A percentile compares a stretch with the other conserved stretches of the same genome.
These are phyloP conservation scores for Caryopteris hybrid DNA, from an alignment of 305 asterid species.

Conservation along the genomic window DNA sequence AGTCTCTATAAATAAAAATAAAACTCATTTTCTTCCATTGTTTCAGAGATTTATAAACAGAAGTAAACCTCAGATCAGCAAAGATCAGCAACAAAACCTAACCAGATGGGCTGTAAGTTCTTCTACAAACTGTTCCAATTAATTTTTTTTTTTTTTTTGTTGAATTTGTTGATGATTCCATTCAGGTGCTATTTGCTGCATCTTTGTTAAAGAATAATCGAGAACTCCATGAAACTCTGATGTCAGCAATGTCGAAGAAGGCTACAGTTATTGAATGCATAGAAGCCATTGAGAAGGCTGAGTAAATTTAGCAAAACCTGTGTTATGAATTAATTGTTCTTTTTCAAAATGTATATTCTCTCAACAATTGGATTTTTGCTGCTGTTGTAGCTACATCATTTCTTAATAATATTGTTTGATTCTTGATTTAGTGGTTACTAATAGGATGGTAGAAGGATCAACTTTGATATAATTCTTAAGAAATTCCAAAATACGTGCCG, in stretches of 20 bases:
- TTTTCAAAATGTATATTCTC: too few relatives aligned
- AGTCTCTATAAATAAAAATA: background rate
- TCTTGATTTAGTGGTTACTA: too few relatives aligned
- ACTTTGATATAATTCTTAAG: too few relatives aligned
- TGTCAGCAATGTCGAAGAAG: constrained; percentile 75
- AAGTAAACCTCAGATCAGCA: constrained; percentile 76
- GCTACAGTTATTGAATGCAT: constrained; percentile 85
- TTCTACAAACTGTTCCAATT: background rate
- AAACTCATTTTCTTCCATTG: constrained; percentile 1
- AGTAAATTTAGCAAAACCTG: constrained; percentile 14
- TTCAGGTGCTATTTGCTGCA: constrained; percentile 72
- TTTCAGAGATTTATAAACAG: constrained; percentile 85
- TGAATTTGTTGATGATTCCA: background rate
- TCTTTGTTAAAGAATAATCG: constrained; percentile 66
- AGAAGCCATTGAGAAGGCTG: constrained; percentile 77
- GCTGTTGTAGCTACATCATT: too few relatives aligned
- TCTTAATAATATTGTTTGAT: too few relatives aligned
- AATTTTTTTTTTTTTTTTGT: background rate
- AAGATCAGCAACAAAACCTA: constrained; percentile 91
- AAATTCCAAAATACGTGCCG: too few relatives aligned
- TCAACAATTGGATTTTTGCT: too few relatives aligned
- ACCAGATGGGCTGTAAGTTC: constrained; percentile 96
- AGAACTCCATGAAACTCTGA: constrained; percentile 65
- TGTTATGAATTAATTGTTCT: too few relatives aligned
- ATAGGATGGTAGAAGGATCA: too few relatives aligned